Conservation (phyloP, 306 rosid species). For the Lotus japonicus region DNA sequence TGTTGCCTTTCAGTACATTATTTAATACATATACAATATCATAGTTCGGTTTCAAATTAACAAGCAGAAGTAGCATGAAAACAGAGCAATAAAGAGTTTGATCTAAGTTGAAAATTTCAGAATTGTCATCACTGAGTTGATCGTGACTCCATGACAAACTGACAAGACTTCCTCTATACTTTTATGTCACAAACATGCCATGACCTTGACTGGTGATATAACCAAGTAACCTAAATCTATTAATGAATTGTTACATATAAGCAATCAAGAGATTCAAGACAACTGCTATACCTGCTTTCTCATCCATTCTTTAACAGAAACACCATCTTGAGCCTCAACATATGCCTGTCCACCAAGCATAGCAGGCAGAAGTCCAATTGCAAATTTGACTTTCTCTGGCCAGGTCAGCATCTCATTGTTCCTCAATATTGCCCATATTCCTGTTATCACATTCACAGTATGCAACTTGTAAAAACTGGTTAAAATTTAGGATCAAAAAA, state of each 20-base stretch:
- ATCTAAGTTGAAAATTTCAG: no score
- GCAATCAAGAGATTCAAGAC: slow-evolving; percentile 15
- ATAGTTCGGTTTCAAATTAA: no score
- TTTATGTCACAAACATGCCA: not conserved
- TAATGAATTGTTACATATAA: not conserved
- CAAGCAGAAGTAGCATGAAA: no score
- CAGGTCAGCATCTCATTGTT: slow-evolving; percentile 97
- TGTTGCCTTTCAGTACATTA: no score
- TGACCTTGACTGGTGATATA: not conserved
- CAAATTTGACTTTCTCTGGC: slow-evolving; percentile 96
- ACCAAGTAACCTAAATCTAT: not conserved
- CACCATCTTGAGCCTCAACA: slow-evolving; percentile 91
- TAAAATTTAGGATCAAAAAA: slow-evolving; percentile 1
- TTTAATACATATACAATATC: no score
- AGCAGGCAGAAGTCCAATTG: slow-evolving; percentile 93
- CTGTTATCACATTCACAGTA: slow-evolving; percentile 35
- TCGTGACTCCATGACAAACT: not conserved
- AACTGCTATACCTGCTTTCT: slow-evolving; percentile 59
- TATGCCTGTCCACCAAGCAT: slow-evolving; percentile 93
- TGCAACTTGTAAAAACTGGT: slow-evolving; percentile 3
- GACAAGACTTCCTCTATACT: not conserved
- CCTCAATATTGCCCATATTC: slow-evolving; percentile 93
- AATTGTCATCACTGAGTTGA: no score
- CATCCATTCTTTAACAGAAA: slow-evolving; percentile 91
- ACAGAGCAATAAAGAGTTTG: no score